Conservation (phyloP, 2,329 filamentous ascomycete species). For the Emericellopsis atlantica region DNA sequence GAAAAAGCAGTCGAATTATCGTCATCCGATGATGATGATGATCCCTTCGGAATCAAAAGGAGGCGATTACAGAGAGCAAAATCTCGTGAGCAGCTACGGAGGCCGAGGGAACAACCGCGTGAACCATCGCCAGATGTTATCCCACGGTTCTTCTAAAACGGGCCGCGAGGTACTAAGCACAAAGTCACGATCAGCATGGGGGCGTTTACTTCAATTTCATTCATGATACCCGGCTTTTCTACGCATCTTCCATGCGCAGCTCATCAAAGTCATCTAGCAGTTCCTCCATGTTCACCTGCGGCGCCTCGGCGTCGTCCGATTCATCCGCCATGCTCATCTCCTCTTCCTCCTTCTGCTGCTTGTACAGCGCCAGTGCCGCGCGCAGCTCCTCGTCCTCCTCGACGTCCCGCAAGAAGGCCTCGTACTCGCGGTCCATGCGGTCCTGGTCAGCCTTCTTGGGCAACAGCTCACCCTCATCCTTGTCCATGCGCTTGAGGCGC, state of each 20-base stretch:
- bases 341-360: constrained; percentile 47
- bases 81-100: constrained; percentile 15
- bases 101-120: constrained; percentile 4
- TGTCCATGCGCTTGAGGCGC: constrained; percentile 87
- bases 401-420: constrained; percentile 92
- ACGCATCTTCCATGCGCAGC: constrained; percentile 55
- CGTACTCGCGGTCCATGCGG: constrained; percentile 83
- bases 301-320: constrained; percentile 51
- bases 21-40: constrained; percentile 12
- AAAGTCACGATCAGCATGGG: neutral
- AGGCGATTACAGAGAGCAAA: constrained; percentile 15
- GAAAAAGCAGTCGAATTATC: neutral
- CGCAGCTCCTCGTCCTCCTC: constrained; percentile 90
- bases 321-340: constrained; percentile 53
- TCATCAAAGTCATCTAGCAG: constrained; percentile 90
- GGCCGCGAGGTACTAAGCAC: neutral
- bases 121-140: constrained; percentile 16
- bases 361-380: constrained; percentile 76
- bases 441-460: constrained; percentile 82
- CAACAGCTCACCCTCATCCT: constrained; percentile 77
- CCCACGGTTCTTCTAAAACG: constrained; percentile 20
- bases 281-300: constrained; percentile 66
- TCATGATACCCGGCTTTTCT: constrained; percentile 2
- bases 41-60: constrained; percentile 20
- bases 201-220: neutral